These are phyloP conservation scores for Kwoniella sp. DNA, from an alignment of 768 basidiomycete genomes.

Conservation along the genomic window DNA sequence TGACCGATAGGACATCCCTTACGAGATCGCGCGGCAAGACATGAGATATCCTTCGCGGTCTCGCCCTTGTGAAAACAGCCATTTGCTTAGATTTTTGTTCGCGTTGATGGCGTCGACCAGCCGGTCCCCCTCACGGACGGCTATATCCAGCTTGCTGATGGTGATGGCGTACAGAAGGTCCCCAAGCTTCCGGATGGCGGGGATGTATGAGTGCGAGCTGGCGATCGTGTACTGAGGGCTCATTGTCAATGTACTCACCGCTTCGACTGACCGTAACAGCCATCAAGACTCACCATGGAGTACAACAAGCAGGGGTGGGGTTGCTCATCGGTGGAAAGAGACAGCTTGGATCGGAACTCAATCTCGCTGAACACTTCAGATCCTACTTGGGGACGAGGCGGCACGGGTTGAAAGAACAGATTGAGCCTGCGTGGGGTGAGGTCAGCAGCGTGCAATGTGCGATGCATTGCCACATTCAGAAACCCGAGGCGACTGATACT, in stretches of 20 bases:
- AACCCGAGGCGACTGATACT: neutral
- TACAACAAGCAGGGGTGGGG: slow-evolving; percentile 34
- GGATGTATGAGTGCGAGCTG: slow-evolving; percentile 28
- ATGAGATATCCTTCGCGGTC: slow-evolving; percentile 21
- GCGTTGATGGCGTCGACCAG: slow-evolving; percentile 30
- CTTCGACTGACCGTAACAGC: neutral
- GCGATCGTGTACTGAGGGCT: slow-evolving; percentile 28
- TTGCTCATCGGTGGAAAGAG: neutral
- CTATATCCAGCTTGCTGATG: slow-evolving; percentile 17
- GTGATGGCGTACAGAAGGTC: slow-evolving; percentile 25
- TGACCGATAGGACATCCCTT: neutral
- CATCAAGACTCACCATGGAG: slow-evolving; percentile 24
- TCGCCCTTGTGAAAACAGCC: slow-evolving; percentile 21
- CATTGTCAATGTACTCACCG: no score
- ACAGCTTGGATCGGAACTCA: slow-evolving; percentile 21
- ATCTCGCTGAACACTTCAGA: slow-evolving; percentile 24
- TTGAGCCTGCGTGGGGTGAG: neutral
- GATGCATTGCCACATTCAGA: neutral
- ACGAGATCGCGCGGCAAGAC: slow-evolving; percentile 11
- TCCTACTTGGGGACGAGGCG: slow-evolving; percentile 15
- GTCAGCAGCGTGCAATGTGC: neutral
- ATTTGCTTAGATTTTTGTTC: slow-evolving; percentile 25
- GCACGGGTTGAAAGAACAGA: slow-evolving; percentile 1
- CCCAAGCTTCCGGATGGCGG: slow-evolving; percentile 24
- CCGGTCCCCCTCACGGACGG: slow-evolving; percentile 20